Base-by-base conservation (phyloP, 2,329 filamentous ascomycete genomes). In the Esteya vermicola region DNA sequence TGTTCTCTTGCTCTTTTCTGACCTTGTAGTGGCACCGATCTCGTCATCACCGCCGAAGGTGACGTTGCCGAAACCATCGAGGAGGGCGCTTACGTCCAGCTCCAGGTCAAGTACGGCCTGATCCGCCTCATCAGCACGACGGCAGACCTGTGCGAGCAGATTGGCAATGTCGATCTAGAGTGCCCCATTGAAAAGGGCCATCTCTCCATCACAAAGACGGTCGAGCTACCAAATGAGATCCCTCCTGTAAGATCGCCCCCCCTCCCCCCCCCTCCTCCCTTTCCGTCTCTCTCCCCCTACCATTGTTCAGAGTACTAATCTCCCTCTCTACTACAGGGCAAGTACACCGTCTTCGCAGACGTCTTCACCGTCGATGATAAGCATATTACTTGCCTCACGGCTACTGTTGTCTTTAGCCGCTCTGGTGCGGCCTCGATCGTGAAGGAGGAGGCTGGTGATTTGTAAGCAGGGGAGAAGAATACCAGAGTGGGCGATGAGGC, bases 91-190 rank as follows among this genome's bases (percentile, higher is more conserved):
- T 85, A 83, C 52, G 81, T 95, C 46, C 68, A 80, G 36, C 59
- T 98, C 31, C 72, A 78, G 49, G 89, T 98, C 63, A 95, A 94
- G 65, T 95, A 93, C 60, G 89, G 89, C 45, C 69, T 94, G 49
- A 95, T 98, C 59, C 83, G 78, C 41, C 73, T 98, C 48, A 76
- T 98, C 60, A 84, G 74, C 59, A 82, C 82, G 48, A 73, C 70
- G 49, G 78, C 80, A 52, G 81, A 94, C 55, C 73, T 96, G 28
- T 98, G 91, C 67, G 83, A 95, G 45, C 81, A 93, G 58, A 75
- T 93, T 48, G 67, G 73, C 57, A 86, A 95, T 50, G 85, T 95
- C 33, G 85, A 95, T 52, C 67, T 96, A 42, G 64, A 84, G 52
- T 98, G 91, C 61, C 91, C 91, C 36, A 71, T 98, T 43, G 68